Evolutionary conservation across 345 rosid genomes (phyloP).

Genomic region (Arabidopsis suecica): DNA sequence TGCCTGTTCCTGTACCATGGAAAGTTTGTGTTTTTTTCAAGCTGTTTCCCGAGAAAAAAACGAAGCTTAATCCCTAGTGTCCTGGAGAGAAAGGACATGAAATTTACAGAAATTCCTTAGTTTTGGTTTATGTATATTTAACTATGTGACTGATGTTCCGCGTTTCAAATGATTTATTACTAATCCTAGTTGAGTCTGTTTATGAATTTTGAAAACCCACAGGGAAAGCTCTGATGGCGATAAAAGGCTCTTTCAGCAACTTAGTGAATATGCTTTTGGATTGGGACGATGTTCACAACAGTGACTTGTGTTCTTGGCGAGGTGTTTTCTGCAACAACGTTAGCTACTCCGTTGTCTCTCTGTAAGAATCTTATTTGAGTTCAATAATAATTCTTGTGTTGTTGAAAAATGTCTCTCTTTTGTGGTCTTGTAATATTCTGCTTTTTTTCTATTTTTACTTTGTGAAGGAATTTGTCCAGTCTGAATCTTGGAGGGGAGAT

Average conservation of each 20-base stretch:
- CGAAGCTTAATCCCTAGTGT: not conserved
- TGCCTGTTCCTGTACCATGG: constrained; percentile 5
- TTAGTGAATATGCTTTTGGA: constrained; percentile 71
- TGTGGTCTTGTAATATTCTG: not conserved
- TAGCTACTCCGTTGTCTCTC: constrained; percentile 64
- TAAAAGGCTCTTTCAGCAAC: constrained; percentile 79
- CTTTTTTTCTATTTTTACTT: not conserved
- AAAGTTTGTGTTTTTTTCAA: constrained; percentile 6
- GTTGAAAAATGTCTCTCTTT: not conserved
- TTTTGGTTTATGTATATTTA: not conserved
- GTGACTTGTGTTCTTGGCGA: constrained; percentile 85
- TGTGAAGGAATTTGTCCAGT: constrained; percentile 72
- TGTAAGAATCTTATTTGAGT: constrained; percentile 53
- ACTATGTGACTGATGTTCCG: constrained; percentile 1
- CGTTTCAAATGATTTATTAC: not conserved
- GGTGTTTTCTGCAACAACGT: constrained; percentile 78
- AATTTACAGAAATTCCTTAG: not conserved
- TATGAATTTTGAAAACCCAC: not conserved
- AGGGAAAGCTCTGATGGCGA: constrained; percentile 79
- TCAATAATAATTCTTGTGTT: not conserved
- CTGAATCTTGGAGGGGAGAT: constrained; percentile 89
- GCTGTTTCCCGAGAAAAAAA: not conserved
- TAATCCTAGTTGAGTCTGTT: not conserved
- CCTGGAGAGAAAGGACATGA: not conserved
- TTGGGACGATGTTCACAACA: constrained; percentile 73